phyloP scores from a whole-genome alignment of 2,329 filamentous ascomycete genomes.

The Beauveria scarabaeidicola region DNA sequence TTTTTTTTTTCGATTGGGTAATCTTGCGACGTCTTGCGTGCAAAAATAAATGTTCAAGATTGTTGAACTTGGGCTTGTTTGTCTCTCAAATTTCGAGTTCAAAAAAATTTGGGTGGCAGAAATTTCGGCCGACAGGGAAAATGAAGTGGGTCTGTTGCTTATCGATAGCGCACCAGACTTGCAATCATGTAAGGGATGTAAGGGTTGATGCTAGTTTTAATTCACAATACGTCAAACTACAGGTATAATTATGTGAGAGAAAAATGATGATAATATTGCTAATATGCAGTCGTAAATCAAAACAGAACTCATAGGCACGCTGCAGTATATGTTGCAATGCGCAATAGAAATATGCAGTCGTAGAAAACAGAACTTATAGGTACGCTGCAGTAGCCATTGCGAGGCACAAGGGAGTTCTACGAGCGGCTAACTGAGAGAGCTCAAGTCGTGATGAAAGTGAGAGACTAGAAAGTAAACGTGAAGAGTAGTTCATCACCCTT shows the following conservation, averaged over 20 bases:
- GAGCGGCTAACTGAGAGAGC: background rate
- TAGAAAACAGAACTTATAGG: background rate
- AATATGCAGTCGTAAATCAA: background rate
- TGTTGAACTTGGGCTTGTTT: background rate
- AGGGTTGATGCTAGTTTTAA: background rate
- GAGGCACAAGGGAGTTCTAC: background rate
- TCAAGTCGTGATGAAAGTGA: background rate
- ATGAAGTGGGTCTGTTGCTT: constrained; percentile 1
- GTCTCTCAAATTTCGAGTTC: background rate
- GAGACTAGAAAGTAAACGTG: background rate
- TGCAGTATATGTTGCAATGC: background rate
- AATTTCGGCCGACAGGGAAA: background rate
- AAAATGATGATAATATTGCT: background rate
- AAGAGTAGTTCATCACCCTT: background rate
- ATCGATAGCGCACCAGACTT: constrained; percentile 2
- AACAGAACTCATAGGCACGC: background rate
- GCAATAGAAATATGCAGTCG: background rate
- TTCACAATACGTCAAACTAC: background rate
- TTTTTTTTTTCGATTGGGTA: background rate
- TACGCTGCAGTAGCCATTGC: background rate
- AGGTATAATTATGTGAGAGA: background rate
- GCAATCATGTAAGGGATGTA: too few relatives aligned
- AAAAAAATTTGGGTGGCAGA: constrained; percentile 7
- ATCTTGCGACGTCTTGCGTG: background rate
- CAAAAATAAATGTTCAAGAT: background rate